Conservation (phyloP, 1,284 basidiomycete genomes). For the Trichosporon coremiiforme region DNA sequence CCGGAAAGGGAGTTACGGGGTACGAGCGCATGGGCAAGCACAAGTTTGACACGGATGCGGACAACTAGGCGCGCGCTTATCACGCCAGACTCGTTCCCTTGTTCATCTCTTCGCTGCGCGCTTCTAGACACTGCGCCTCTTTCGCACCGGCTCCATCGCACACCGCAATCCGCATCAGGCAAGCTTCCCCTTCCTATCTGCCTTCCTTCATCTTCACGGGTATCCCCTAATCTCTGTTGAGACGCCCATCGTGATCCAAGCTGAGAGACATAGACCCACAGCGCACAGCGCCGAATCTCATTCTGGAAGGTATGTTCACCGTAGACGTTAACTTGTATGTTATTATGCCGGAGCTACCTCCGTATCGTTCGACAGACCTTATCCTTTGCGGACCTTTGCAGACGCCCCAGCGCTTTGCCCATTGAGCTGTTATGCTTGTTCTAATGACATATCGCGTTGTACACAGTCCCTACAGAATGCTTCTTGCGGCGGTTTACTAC, state of each 20-base stretch:
- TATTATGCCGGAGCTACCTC: neutral
- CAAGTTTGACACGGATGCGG: conserved; percentile 82
- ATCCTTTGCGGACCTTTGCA: no score
- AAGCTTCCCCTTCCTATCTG: neutral
- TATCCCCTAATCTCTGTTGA: neutral
- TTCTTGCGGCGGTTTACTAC: no score
- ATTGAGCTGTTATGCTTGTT: neutral
- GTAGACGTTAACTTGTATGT: conserved; percentile 1
- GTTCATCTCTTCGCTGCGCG: neutral
- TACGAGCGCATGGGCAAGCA: conserved; percentile 69
- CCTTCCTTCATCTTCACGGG: neutral
- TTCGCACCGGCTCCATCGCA: no score
- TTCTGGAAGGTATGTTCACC: conserved; percentile 3
- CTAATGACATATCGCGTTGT: neutral
- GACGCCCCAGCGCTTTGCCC: no score
- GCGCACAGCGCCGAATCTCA: conserved; percentile 13
- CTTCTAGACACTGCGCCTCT: no score
- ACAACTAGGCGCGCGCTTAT: conserved; percentile 60
- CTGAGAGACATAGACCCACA: conserved; percentile 14
- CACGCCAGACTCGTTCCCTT: neutral
- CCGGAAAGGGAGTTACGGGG: conserved; percentile 89
- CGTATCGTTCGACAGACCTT: no score
- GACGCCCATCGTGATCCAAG: neutral
- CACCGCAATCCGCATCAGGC: neutral
- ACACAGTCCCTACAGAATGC: no score